Percentiles rank a stretch among this genome's conserved stretches.
Conservation (phyloP, 1,284 basidiomycete species). For the Neotropicomus parvogracilis region DNA sequence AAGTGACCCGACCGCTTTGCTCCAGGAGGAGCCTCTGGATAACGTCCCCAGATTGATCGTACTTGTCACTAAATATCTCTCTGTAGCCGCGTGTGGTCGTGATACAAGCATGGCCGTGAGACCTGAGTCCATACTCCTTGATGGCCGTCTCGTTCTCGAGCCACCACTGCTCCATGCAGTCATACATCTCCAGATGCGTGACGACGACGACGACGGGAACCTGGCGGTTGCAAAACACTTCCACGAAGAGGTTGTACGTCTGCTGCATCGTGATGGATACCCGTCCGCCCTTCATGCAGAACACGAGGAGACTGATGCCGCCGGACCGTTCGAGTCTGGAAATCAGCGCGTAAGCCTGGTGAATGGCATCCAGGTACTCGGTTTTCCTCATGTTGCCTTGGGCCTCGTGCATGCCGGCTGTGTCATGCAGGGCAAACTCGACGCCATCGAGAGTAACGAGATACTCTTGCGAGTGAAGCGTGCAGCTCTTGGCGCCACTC, state of each 20-base stretch:
- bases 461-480: conserved; percentile 20
- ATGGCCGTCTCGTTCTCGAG: conserved; percentile 23
- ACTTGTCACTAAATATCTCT: conserved; percentile 22
- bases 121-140: conserved; percentile 24
- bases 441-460: conserved; percentile 11
- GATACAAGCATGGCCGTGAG: conserved; percentile 27
- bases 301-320: conserved; percentile 39
- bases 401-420: conserved; percentile 40
- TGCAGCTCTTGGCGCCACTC: conserved; percentile 22
- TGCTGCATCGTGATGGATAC: conserved; percentile 32
- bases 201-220: conserved; percentile 37
- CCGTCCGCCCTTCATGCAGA: conserved; percentile 36
- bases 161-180: conserved; percentile 34
- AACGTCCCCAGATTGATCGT: conserved; percentile 17
- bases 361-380: conserved; percentile 30
- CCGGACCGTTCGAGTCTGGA: conserved; percentile 28
- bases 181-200: conserved; percentile 37
- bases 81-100: conserved; percentile 27
- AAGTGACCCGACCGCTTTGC: conserved; percentile 13
- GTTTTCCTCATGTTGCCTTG: conserved; percentile 19
- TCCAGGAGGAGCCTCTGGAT: conserved; percentile 23
- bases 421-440: conserved; percentile 35
- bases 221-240: conserved; percentile 28
- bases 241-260: conserved; percentile 33
- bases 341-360: conserved; percentile 34